Base-by-base conservation (phyloP, 78 protist species). In the Thecamonas trahens region DNA sequence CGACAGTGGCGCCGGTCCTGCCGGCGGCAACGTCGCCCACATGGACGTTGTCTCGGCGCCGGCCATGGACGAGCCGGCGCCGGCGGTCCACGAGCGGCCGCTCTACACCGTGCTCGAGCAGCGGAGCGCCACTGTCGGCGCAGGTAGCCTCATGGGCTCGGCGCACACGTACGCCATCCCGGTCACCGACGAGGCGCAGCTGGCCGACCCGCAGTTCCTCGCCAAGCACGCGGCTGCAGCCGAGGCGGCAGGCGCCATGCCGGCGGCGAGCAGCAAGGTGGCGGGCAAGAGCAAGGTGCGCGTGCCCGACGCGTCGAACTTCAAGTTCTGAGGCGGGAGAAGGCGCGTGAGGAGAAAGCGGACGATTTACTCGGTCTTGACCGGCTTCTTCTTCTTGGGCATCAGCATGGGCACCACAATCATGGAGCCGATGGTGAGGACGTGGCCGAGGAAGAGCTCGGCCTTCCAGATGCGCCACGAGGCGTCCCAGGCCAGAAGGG, bases 111-210 rank as follows among this genome's bases (percentile, higher is more conserved):
- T 66, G 26, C 50, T 75, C 18, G 71, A 66, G 37, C 62, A 66
- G n/a, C 47, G n/a, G 39, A 6, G 1, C 32, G 59, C 67, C 47
- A 44, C 45, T 2, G 38, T 74, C 22, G 70, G 77, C 18, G 62
- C 54, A 34, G 83, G 77, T n/a, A n/a, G n/a, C 20, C 14, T 83
- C 24, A 66, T 83, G 76, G 89, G 81, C 29, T 83, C 88, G 15
- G 47, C 59, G 29, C 67, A 77, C 72, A 65, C 61, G 70, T 83
- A 83, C 49, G 35, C 38, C 49, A 26, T 83, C 57, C 42, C 28
- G 13, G 22, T 74, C 82, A 32, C 7, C 70, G 24, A 17, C 35
- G 15, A 54, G 58, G 55, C 63, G 65, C 61, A 50, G n/a, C n/a
- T n/a, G n/a, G n/a, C n/a, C n/a, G n/a, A n/a, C n/a, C n/a, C n/a